phyloP scores from a whole-genome alignment of 75 land plant species.

The Pinus tabuliformis region DNA sequence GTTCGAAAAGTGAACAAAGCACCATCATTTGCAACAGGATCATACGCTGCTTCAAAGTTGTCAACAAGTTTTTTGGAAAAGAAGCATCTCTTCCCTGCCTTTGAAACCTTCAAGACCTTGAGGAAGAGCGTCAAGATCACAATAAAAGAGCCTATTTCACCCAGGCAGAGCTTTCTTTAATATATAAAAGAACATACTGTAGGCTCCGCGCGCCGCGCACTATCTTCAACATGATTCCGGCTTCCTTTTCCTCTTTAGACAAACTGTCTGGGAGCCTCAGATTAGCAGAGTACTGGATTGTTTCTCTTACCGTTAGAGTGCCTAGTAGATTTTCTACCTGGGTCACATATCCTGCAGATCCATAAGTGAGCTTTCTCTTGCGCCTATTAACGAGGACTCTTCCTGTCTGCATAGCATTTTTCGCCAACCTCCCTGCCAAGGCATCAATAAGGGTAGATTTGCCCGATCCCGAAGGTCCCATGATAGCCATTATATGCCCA shows the following conservation, averaged over 20 bases:
- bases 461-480: slow-evolving; percentile 42
- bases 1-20: too few relatives aligned
- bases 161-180: too few relatives aligned
- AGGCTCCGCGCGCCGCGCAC: too few relatives aligned
- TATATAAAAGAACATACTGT: too few relatives aligned
- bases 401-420: slow-evolving; percentile 56
- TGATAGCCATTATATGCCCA: slow-evolving; percentile 25
- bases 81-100: too few relatives aligned
- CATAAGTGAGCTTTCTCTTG: slow-evolving; percentile 56
- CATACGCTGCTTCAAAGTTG: too few relatives aligned
- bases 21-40: too few relatives aligned
- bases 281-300: slow-evolving; percentile 72
- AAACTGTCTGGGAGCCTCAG: slow-evolving; percentile 57
- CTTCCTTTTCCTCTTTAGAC: slow-evolving; percentile 21
- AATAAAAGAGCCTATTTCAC: too few relatives aligned
- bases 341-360: slow-evolving; percentile 74
- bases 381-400: slow-evolving; percentile 62
- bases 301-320: slow-evolving; percentile 77
- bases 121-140: too few relatives aligned
- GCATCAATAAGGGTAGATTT: slow-evolving; percentile 34
- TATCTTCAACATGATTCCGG: too few relatives aligned
- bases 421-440: slow-evolving; percentile 59
- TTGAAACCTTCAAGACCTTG: too few relatives aligned
- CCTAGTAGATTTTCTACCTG: slow-evolving; percentile 72
- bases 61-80: too few relatives aligned